Percentiles rank a stretch among this genome's conserved stretches.
phyloP scores from a whole-genome alignment of 768 basidiomycete species.

The Asterophora parasitica region DNA sequence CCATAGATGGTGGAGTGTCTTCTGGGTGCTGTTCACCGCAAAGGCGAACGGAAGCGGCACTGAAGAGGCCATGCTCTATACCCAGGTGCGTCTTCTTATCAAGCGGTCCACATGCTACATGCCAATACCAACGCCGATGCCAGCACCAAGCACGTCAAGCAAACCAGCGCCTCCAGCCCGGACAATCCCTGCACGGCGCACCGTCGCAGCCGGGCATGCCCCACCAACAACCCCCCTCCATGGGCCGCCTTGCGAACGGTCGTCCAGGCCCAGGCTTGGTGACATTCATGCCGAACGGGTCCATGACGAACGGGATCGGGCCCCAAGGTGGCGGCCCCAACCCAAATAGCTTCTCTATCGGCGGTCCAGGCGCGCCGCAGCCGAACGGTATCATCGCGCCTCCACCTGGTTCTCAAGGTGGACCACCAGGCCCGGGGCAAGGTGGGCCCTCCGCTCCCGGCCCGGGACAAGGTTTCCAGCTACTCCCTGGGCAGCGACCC shows the following conservation, averaged over 20 bases:
- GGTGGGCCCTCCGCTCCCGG: constrained; percentile 20
- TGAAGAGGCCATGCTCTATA: constrained; percentile 72
- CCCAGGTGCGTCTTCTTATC: constrained; percentile 46
- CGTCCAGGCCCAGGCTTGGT: constrained; percentile 20
- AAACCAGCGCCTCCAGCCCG: constrained; percentile 17
- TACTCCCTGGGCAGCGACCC: constrained; percentile 15
- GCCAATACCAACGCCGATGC: not conserved
- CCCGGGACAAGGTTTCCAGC: constrained; percentile 22
- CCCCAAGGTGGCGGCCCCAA: constrained; percentile 18
- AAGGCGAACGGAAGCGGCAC: constrained; percentile 62
- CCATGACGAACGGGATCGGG: constrained; percentile 24
- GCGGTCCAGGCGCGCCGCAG: constrained; percentile 16
- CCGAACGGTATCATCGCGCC: constrained; percentile 22
- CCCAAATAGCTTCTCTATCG: constrained; percentile 24
- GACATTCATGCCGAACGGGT: constrained; percentile 21
- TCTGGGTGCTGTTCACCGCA: constrained; percentile 81
- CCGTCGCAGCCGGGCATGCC: constrained; percentile 20
- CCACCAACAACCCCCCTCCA: constrained; percentile 23
- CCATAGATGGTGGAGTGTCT: constrained; percentile 83
- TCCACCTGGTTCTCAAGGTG: constrained; percentile 22
- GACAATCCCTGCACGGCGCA: constrained; percentile 21
- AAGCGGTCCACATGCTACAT: constrained; percentile 5
- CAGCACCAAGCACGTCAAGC: constrained; percentile 29
- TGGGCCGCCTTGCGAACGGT: constrained; percentile 18
- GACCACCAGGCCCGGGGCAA: not conserved